Evolutionary conservation across 2,329 filamentous ascomycete species (phyloP).

Genomic region (Trichophyton rubrum): DNA sequence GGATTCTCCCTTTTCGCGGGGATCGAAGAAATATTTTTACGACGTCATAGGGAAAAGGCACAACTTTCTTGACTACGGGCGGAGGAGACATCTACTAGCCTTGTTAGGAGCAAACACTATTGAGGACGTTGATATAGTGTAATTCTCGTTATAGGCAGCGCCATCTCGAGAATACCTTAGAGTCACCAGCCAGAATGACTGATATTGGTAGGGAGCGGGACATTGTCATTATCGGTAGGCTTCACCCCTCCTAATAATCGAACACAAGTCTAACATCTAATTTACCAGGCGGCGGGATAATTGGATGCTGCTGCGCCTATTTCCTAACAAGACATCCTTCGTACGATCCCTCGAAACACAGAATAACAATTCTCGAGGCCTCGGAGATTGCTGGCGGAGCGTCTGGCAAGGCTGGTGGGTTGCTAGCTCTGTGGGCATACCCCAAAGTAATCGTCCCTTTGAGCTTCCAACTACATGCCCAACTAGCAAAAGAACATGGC

Average conservation of each 20-base stretch:
- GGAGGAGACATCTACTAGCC: not conserved
- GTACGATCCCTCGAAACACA: conserved; percentile 62
- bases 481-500: conserved; percentile 72
- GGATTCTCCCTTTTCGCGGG: not conserved
- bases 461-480: conserved; percentile 69
- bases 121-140: not conserved
- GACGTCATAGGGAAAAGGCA: not conserved
- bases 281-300: conserved; percentile 68
- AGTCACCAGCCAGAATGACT: not conserved
- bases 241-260: not conserved
- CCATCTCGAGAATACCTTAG: not conserved
- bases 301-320: conserved; percentile 84
- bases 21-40: not conserved
- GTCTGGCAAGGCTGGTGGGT: conserved; percentile 85
- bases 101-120: not conserved
- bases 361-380: conserved; percentile 77
- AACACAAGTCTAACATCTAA: not conserved
- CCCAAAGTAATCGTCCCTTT: conserved; percentile 71
- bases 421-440: conserved; percentile 86
- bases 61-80: not conserved
- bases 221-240: conserved; percentile 31
- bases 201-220: conserved; percentile 19
- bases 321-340: conserved; percentile 75
- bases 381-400: conserved; percentile 76
- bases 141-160: not conserved